Evolutionary conservation across 305 asterid genomes (phyloP).

Genomic region (Coffea humblotiana): DNA sequence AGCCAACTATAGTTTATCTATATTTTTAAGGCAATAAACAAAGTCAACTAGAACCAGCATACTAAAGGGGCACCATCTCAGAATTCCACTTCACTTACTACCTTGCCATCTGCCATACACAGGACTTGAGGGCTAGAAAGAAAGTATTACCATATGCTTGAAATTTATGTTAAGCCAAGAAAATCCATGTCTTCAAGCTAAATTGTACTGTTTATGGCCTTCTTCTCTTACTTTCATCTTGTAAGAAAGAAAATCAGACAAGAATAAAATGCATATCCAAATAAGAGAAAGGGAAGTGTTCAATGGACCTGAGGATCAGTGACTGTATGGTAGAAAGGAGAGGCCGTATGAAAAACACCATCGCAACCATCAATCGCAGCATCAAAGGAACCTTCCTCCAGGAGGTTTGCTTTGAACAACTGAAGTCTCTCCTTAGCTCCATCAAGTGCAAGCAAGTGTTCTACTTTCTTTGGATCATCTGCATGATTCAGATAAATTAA

Average conservation of each 20-base stretch:
- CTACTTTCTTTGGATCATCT: constrained; percentile 54
- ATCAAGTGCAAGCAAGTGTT: constrained; percentile 52
- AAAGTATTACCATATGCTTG: no score
- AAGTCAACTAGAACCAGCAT: not conserved
- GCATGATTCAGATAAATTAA: constrained; percentile 18
- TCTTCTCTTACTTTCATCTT: not conserved
- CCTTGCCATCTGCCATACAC: no score
- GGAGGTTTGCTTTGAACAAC: constrained; percentile 52
- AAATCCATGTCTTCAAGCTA: not conserved
- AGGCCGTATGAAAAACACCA: constrained; percentile 64
- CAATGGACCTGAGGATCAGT: constrained; percentile 52
- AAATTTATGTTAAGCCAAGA: not conserved
- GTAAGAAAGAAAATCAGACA: not conserved
- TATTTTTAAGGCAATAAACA: not conserved
- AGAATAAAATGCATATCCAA: not conserved
- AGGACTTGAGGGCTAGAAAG: not conserved
- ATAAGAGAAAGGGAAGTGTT: not conserved
- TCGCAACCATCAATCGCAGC: constrained; percentile 55
- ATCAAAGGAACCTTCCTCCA: constrained; percentile 68
- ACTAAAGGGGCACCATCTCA: not conserved
- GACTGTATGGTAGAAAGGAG: constrained; percentile 46
- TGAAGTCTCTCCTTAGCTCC: constrained; percentile 63
- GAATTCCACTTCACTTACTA: no score
- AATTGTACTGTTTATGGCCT: no score
- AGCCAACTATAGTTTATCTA: not conserved